Conservation (phyloP, 1,284 basidiomycete genomes). For the Jaminaea rosea region DNA sequence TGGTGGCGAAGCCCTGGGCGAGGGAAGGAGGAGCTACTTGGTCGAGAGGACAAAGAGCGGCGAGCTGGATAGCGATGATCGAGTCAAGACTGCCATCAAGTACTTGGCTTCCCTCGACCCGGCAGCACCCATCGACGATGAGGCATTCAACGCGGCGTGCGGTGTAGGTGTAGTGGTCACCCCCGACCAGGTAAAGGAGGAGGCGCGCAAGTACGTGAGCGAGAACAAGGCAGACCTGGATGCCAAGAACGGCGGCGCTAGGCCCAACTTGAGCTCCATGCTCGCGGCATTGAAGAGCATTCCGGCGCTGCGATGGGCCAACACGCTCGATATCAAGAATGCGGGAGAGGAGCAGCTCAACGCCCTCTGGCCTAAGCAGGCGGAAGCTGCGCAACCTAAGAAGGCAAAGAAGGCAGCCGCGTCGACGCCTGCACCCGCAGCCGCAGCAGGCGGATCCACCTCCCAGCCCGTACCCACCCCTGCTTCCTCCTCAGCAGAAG, state of each 20-base stretch:
- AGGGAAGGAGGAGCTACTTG: slow-evolving; percentile 60
- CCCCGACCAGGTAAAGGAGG: slow-evolving; percentile 58
- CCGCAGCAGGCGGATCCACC: neutral
- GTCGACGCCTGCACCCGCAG: too few relatives aligned
- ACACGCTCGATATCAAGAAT: slow-evolving; percentile 76
- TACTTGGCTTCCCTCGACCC: slow-evolving; percentile 58
- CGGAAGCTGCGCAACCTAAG: slow-evolving; percentile 16
- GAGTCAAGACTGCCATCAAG: slow-evolving; percentile 63
- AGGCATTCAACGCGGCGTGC: slow-evolving; percentile 68
- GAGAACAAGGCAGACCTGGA: slow-evolving; percentile 36
- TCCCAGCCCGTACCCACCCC: neutral
- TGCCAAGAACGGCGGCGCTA: slow-evolving; percentile 48
- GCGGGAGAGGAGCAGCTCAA: slow-evolving; percentile 70
- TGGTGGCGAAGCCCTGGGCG: slow-evolving; percentile 56
- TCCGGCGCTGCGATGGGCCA: slow-evolving; percentile 65
- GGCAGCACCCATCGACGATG: slow-evolving; percentile 57
- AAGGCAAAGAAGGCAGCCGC: slow-evolving; percentile 8
- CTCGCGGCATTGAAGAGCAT: slow-evolving; percentile 34
- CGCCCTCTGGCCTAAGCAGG: slow-evolving; percentile 61
- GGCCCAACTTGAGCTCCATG: slow-evolving; percentile 35
- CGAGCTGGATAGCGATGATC: slow-evolving; percentile 71
- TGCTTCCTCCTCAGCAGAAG: slow-evolving; percentile 19
- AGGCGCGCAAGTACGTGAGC: slow-evolving; percentile 59
- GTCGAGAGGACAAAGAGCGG: slow-evolving; percentile 63
- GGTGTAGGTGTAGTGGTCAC: slow-evolving; percentile 82